Evolutionary conservation across 2,329 filamentous ascomycete genomes (phyloP), one percentile per base, ranked within the genome.

Genomic region (Ophiostoma sp.): DNA sequence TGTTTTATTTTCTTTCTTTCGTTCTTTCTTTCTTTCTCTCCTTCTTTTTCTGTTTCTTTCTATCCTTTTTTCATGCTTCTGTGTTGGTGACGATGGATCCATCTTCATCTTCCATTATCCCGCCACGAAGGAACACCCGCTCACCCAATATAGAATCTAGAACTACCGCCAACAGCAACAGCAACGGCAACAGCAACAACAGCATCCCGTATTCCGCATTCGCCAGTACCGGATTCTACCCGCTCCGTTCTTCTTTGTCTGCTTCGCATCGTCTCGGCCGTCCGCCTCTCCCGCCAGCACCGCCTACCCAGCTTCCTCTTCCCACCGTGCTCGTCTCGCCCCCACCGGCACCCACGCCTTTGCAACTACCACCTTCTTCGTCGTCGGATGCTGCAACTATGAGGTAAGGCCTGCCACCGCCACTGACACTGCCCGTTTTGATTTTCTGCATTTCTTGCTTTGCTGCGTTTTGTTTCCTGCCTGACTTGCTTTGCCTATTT

Each of bases 41-140:
- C 22, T n/a, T 50, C 25, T 3, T 48, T 64, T 39, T 39, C 28
- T 9, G 36, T n/a, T 17, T 19, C 42, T 75, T 74, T 73, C 64
- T 76, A 68, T 57, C 9, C 59, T 12, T n/a, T 69, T 28, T 52
- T 6, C 28, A 48, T 48, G n/a, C 28, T 17, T 48, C 70, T 33
- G 42, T 50, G 31, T 71, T 48, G 28, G 28, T 61, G 48, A 71
- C 76, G 78, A 80, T 79, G 80, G 78, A 78, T 76, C 76, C 71
- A 72, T 78, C 75, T 75, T 75, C 52, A 33, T 25, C 72, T 75
- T 76, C 76, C 75, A 78, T 77, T 31, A 17, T 15, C 74, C 77
- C 76, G 73, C 74, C 71, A 74, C 76, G 74, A 76, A 78, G 79
- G 77, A 76, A 79, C 77, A 77, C 77, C 79, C 77, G 79, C 81